Evolutionary conservation across 208 protist species (phyloP).

Genomic region (Acanthamoeba triangularis): DNA sequence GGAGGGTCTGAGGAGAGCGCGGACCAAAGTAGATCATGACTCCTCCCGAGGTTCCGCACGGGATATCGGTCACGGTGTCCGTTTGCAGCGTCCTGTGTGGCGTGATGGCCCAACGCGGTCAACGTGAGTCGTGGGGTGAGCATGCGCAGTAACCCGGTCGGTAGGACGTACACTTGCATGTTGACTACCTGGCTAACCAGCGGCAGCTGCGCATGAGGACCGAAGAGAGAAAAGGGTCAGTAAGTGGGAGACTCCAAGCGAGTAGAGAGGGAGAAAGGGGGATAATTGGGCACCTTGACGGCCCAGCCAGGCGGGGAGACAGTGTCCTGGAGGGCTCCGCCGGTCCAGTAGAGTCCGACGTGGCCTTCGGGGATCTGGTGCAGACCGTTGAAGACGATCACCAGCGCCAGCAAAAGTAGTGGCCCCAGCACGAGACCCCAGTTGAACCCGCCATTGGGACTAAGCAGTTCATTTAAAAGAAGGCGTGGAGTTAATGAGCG

Average conservation of each 20-base stretch:
- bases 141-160: neutral
- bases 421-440: neutral
- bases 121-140: neutral
- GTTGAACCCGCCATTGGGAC: neutral
- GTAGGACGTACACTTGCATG: conserved; percentile 41
- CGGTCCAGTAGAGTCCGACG: conserved; percentile 58
- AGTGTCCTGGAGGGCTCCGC: conserved; percentile 53
- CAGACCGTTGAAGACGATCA: conserved; percentile 15
- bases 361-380: conserved; percentile 59
- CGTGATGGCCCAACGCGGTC: no score
- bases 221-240: neutral
- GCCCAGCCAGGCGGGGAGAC: conserved; percentile 13
- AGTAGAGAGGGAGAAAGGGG: neutral
- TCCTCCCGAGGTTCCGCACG: conserved; percentile 64
- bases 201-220: neutral
- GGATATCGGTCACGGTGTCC: conserved; percentile 44
- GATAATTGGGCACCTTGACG: neutral
- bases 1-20: no score
- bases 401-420: neutral
- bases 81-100: conserved; percentile 62
- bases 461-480: no score
- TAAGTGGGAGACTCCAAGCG: neutral
- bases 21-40: conserved; percentile 72
- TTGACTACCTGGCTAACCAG: neutral
- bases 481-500: no score